phyloP scores from a whole-genome alignment of 164 flowering plant species.

The Tinospora cordifolia region DNA sequence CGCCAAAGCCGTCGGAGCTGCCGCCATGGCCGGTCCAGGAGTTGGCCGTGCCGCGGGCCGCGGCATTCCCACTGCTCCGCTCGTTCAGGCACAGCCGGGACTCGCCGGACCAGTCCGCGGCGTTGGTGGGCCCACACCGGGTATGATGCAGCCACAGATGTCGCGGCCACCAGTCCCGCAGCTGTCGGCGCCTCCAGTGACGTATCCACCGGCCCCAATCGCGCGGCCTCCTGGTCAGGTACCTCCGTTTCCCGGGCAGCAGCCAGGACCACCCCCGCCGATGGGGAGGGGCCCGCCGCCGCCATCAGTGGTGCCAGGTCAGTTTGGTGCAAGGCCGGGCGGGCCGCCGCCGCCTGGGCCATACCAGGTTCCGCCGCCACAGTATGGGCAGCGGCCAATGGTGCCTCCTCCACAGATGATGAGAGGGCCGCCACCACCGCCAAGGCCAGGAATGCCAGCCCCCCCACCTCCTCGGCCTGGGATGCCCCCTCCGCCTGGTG shows the following conservation, averaged over 20 bases:
- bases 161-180: constrained; percentile 59
- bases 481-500: constrained; percentile 81
- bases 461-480: constrained; percentile 58
- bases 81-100: constrained; percentile 89
- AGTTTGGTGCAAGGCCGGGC: constrained; percentile 46
- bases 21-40: constrained; percentile 72
- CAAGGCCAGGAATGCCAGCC: constrained; percentile 42
- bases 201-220: constrained; percentile 48
- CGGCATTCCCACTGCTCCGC: constrained; percentile 68
- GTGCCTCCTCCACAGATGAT: constrained; percentile 51
- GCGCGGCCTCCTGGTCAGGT: constrained; percentile 64
- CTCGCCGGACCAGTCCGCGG: constrained; percentile 87
- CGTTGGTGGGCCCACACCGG: constrained; percentile 90
- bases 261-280: constrained; percentile 35
- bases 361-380: constrained; percentile 24
- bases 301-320: constrained; percentile 32
- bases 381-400: constrained; percentile 31
- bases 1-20: constrained; percentile 57
- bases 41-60: constrained; percentile 85
- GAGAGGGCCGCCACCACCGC: constrained; percentile 40
- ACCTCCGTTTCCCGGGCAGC: constrained; percentile 46
- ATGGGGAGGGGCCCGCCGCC: constrained; percentile 47
- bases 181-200: constrained; percentile 53
- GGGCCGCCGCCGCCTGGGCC: constrained; percentile 33
- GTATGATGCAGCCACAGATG: constrained; percentile 98